A percentile compares a stretch with the other conserved stretches of the same genome.
Conservation (phyloP, 2,329 filamentous ascomycete species). For the Fusarium beomiforme region DNA sequence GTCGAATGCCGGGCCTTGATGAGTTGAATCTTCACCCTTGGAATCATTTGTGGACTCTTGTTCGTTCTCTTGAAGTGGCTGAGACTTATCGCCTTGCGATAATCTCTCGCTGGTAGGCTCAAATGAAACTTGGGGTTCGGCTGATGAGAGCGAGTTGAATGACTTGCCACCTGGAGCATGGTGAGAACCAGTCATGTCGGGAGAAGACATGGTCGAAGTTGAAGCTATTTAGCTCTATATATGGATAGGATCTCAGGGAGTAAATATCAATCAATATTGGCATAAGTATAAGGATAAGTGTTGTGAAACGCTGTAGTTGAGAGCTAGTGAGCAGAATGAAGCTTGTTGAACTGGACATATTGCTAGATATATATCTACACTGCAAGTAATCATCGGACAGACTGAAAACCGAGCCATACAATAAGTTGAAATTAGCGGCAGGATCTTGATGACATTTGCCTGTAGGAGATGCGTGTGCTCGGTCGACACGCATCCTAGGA, state of each 20-base stretch:
- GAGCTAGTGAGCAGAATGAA: not conserved
- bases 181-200: not conserved
- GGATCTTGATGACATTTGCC: not conserved
- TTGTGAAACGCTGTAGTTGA: not conserved
- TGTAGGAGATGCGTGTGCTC: conserved; percentile 1
- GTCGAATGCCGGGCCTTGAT: conserved; percentile 31
- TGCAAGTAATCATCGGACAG: conserved; percentile 10
- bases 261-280: not conserved
- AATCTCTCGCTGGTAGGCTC: not conserved
- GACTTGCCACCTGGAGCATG: conserved; percentile 21
- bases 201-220: conserved; percentile 20
- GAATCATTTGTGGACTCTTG: conserved; percentile 12
- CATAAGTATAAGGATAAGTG: not conserved
- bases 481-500: not conserved
- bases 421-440: conserved; percentile 9
- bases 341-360: conserved; percentile 1
- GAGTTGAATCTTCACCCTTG: conserved; percentile 25
- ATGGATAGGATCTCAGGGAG: not conserved
- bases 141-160: conserved; percentile 32
- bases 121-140: conserved; percentile 7
- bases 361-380: conserved; percentile 32
- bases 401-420: conserved; percentile 18
- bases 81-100: not conserved
- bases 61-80: not conserved
- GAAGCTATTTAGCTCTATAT: not conserved